Evolutionary conservation across 75 land plant genomes (phyloP).

Genomic region (Gnetum montanum): DNA sequence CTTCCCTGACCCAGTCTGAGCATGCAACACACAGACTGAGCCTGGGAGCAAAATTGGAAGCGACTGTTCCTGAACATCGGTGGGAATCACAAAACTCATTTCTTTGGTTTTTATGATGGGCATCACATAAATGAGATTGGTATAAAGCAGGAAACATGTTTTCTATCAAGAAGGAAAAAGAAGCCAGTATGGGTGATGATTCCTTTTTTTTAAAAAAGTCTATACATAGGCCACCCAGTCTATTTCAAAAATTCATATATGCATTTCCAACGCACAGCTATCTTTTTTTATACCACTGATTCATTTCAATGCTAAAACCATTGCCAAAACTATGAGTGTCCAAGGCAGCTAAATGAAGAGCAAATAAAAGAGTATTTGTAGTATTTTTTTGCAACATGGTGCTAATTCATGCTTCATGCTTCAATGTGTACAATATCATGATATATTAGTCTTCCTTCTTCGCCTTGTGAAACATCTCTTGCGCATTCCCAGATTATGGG

Average conservation of each 20-base stretch:
- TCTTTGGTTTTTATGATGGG: no score
- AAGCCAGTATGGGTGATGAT: no score
- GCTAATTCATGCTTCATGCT: background rate
- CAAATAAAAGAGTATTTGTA: background rate
- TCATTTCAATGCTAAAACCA: no score
- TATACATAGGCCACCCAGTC: background rate
- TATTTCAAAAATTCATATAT: background rate
- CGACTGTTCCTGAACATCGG: constrained; percentile 72
- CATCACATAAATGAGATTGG: no score
- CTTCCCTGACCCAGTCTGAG: constrained; percentile 98
- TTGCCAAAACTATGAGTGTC: no score
- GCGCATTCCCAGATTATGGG: constrained; percentile 67
- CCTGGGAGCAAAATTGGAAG: constrained; percentile 67
- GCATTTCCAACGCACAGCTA: background rate
- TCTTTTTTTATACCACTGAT: no score
- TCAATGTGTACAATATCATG: background rate
- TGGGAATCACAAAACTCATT: constrained; percentile 56
- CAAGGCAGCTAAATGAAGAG: background rate
- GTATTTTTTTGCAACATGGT: background rate
- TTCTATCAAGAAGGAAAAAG: no score
- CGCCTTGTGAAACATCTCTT: constrained; percentile 17
- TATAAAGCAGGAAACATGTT: no score
- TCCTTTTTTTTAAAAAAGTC: no score
- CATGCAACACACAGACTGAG: constrained; percentile 73
- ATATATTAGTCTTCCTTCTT: constrained; percentile 41